A percentile compares a stretch with the other conserved stretches of the same genome.
Conservation (phyloP, 2,329 filamentous ascomycete genomes). For the Rasamsonia emersonii region DNA sequence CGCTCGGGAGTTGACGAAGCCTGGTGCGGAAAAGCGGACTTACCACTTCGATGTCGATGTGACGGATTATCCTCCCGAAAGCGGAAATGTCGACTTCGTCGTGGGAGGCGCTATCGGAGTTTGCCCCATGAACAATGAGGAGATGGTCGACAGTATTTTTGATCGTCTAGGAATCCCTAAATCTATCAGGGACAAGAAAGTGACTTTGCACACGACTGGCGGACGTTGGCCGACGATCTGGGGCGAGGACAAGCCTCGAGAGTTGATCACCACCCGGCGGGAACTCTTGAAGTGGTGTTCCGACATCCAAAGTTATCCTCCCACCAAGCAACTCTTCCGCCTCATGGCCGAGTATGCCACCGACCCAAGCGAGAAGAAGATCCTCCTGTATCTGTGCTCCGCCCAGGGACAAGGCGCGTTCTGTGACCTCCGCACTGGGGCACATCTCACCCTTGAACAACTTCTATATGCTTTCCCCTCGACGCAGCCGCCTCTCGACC, state of each 20-base stretch:
- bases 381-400: slow-evolving; percentile 76
- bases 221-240: slow-evolving; percentile 97
- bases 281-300: slow-evolving; percentile 94
- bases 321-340: slow-evolving; percentile 76
- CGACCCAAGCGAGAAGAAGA: slow-evolving; percentile 76
- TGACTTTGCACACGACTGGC: slow-evolving; percentile 66
- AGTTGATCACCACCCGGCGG: slow-evolving; percentile 80
- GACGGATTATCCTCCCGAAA: slow-evolving; percentile 81
- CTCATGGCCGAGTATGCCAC: slow-evolving; percentile 76
- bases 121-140: slow-evolving; percentile 73
- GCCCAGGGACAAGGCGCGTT: slow-evolving; percentile 87
- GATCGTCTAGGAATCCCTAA: slow-evolving; percentile 73
- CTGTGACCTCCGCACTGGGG: slow-evolving; percentile 86
- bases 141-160: slow-evolving; percentile 73
- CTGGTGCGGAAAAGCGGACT: slow-evolving; percentile 89
- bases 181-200: slow-evolving; percentile 73
- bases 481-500: slow-evolving; percentile 75
- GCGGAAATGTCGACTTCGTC: slow-evolving; percentile 78
- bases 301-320: slow-evolving; percentile 86
- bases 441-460: slow-evolving; percentile 76
- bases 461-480: slow-evolving; percentile 88
- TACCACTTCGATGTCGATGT: slow-evolving; percentile 97
- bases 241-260: slow-evolving; percentile 79
- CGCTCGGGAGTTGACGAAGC: slow-evolving; percentile 75
- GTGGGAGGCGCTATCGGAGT: slow-evolving; percentile 94